Evolutionary conservation across 805 yeast species (phyloP).

Genomic region (Lachancea kluyveri): DNA sequence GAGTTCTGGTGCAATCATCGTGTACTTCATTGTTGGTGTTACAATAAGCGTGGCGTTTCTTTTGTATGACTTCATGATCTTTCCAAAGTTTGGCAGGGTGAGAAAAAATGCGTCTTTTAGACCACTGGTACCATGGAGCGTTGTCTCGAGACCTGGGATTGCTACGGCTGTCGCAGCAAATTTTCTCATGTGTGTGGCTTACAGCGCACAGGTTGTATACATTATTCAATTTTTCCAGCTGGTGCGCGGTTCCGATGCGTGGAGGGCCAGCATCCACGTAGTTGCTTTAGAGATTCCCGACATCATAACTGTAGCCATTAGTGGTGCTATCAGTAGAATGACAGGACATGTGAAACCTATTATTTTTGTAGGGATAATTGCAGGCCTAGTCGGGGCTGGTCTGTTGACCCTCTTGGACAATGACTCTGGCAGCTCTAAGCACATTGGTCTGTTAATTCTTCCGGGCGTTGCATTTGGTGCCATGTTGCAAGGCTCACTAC

Average conservation of each 20-base stretch:
- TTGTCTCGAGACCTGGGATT: slow-evolving; percentile 11
- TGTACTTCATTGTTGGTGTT: slow-evolving; percentile 39
- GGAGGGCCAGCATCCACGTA: slow-evolving; percentile 20
- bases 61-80: slow-evolving; percentile 36
- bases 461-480: slow-evolving; percentile 34
- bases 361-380: slow-evolving; percentile 24
- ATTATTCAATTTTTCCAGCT: slow-evolving; percentile 24
- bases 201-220: slow-evolving; percentile 17
- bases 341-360: slow-evolving; percentile 33
- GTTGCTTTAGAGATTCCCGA: slow-evolving; percentile 17
- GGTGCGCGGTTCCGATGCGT: slow-evolving; percentile 15
- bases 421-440: slow-evolving; percentile 21
- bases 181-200: slow-evolving; percentile 14
- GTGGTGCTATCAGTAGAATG: slow-evolving; percentile 30
- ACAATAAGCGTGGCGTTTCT: slow-evolving; percentile 37
- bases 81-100: slow-evolving; percentile 9
- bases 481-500: slow-evolving; percentile 28
- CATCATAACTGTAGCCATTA: slow-evolving; percentile 14
- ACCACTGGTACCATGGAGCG: slow-evolving; percentile 17
- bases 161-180: slow-evolving; percentile 15
- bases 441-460: slow-evolving; percentile 34
- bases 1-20: slow-evolving; percentile 40
- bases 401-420: slow-evolving; percentile 26
- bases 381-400: slow-evolving; percentile 34
- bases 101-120: not conserved